These are phyloP conservation scores for Rhypophila decipiens DNA, from an alignment of 495 filamentous ascomycete species.

Conservation along the genomic window DNA sequence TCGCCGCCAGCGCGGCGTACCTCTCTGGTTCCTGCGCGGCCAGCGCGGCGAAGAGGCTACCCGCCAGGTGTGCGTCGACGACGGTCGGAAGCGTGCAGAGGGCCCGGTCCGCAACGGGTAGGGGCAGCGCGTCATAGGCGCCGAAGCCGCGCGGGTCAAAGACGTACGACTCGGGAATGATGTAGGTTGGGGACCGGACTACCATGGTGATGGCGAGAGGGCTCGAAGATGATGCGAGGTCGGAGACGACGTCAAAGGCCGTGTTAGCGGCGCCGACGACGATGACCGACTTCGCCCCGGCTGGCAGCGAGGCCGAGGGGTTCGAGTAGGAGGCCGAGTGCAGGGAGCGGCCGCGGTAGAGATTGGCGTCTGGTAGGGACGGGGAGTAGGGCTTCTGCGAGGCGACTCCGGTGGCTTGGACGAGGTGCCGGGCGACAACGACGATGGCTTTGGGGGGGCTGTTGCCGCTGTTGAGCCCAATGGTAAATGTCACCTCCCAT, in stretches of 20 bases:
- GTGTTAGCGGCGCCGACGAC: constrained; percentile 33
- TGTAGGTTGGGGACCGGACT: constrained; percentile 28
- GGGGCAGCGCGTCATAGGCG: constrained; percentile 13
- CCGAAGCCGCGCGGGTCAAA: constrained; percentile 14
- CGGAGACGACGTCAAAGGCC: constrained; percentile 29
- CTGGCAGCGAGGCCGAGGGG: constrained; percentile 3
- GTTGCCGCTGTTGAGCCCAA: no score
- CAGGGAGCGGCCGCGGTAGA: constrained; percentile 21
- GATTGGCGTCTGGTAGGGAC: constrained; percentile 5
- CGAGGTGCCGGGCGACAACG: constrained; percentile 20
- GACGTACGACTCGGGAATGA: constrained; percentile 23
- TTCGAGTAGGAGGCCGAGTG: constrained; percentile 22
- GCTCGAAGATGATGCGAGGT: constrained; percentile 21
- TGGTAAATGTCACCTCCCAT: constrained; percentile 21
- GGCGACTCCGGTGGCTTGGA: constrained; percentile 27
- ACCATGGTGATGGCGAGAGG: constrained; percentile 22
- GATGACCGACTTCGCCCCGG: constrained; percentile 24
- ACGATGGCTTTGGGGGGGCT: constrained; percentile 4
- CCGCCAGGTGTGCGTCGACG: constrained; percentile 4
- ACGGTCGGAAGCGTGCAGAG: constrained; percentile 14
- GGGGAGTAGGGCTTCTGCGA: constrained; percentile 21
- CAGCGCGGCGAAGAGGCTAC: constrained; percentile 8
- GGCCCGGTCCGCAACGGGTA: constrained; percentile 13
- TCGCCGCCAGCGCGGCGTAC: constrained; percentile 16
- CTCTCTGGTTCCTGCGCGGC: constrained; percentile 20